Evolutionary conservation across 495 filamentous ascomycete species (phyloP), one percentile per base, ranked within the genome.

Genomic region (Aspergillus coremiiformis): DNA sequence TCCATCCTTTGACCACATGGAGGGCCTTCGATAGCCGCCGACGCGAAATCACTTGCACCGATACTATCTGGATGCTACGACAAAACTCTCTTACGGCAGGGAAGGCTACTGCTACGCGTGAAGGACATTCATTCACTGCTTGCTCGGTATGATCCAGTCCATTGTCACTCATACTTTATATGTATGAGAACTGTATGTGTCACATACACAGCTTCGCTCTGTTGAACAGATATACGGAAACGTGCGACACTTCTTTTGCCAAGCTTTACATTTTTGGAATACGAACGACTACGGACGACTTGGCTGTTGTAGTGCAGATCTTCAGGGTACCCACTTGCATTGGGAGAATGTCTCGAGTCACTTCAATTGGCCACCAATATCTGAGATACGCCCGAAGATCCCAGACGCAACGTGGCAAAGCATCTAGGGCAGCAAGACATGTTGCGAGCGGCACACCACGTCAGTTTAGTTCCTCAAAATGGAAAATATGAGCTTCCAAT

Each of bases 251-350:
- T 20, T 44, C 61, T 3, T 43, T 41, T 12, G 58, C 47, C 4
- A 49, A 49, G 20, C 49, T 64, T 7, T 58, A 35, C 23, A 50
- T 64, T 61, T 52, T 23, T 51, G 41, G 20, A 6, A 26, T 9
- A 9, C 21, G 0, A 19, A 49, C n/a, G n/a, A n/a, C n/a, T n/a
- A n/a, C n/a, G 15, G 54, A 55, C 24, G 58, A 64, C 24, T 20
- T 62, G 3, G 60, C 57, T 20, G 53, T 62, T 12, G 37, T 39
- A 1, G 52, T 57, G 7, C 56, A 56, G 20, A 47, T 62, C 21
- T 49, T 56, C 22, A 62, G 59, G 33, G 10, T 59, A 12, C 44
- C 47, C 14, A n/a, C n/a, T n/a, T n/a, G 29, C 47, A 1, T 27
- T 33, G 19, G 50, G 54, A 5, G 39, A 32, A 39, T 22, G 45